These are phyloP conservation scores for Pleurotus ostreatus DNA, from an alignment of 768 basidiomycete species.

Conservation along the genomic window DNA sequence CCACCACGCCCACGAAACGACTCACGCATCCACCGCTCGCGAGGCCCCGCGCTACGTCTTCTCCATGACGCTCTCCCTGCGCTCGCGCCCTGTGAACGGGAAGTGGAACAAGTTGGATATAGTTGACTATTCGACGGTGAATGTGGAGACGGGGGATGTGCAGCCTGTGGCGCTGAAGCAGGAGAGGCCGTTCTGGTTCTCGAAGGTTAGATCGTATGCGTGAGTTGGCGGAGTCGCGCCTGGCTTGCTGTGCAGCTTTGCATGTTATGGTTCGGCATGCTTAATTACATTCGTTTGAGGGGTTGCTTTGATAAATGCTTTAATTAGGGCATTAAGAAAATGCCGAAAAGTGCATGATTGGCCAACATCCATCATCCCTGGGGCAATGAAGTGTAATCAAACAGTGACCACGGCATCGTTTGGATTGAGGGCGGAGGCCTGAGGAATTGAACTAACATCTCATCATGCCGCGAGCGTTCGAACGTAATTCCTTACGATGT, in stretches of 20 bases:
- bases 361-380: too few relatives aligned
- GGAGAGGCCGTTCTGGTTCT: constrained; percentile 92
- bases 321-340: neutral
- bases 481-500: too few relatives aligned
- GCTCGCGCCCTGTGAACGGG: constrained; percentile 70
- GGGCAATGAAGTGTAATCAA: too few relatives aligned
- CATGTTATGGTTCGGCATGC: neutral
- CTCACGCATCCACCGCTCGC: neutral
- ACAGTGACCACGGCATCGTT: too few relatives aligned
- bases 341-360: too few relatives aligned
- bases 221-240: neutral
- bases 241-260: neutral
- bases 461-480: too few relatives aligned
- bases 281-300: neutral
- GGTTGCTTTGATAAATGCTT: neutral
- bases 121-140: constrained; percentile 67
- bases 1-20: neutral
- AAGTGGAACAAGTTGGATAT: constrained; percentile 83
- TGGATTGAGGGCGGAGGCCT: too few relatives aligned
- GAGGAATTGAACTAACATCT: too few relatives aligned
- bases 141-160: constrained; percentile 71
- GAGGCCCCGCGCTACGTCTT: constrained; percentile 55
- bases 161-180: constrained; percentile 70
- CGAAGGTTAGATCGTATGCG: constrained; percentile 73
- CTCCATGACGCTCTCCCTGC: constrained; percentile 66